Conservation (phyloP, 2,329 filamentous ascomycete genomes). For the Coniella lustricola region DNA sequence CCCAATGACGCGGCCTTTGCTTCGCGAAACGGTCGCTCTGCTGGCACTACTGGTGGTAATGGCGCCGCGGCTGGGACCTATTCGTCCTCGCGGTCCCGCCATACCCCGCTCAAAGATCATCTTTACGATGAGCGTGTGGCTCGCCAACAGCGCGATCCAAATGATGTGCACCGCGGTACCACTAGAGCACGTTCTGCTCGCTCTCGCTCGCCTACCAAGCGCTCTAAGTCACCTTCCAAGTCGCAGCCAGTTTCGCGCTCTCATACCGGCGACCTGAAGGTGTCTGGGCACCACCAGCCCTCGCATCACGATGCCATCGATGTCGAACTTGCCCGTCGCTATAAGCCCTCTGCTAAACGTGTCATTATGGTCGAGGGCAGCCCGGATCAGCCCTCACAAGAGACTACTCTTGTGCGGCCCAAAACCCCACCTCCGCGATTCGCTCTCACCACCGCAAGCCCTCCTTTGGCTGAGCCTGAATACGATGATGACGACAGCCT, state of each 20-base stretch:
- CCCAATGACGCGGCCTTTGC: neutral
- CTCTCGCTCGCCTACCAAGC: conserved; percentile 21
- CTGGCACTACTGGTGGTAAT: no score
- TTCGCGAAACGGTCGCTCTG: neutral
- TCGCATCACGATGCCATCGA: conserved; percentile 5
- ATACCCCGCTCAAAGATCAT: neutral
- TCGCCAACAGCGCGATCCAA: neutral
- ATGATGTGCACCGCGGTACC: neutral
- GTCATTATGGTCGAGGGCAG: conserved; percentile 4
- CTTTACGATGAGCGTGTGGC: neutral
- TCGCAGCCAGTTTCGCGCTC: neutral
- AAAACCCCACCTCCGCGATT: conserved; percentile 8
- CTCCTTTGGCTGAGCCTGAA: neutral
- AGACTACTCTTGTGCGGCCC: conserved; percentile 4
- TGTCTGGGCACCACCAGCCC: conserved; percentile 4
- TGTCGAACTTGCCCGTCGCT: conserved; percentile 8
- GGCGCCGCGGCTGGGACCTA: neutral
- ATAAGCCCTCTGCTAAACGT: conserved; percentile 8
- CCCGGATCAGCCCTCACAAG: neutral
- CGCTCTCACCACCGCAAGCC: conserved; percentile 5
- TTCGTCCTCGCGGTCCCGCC: conserved; percentile 2
- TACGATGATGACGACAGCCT: conserved; percentile 20
- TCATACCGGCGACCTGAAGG: neutral
- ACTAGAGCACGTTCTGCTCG: conserved; percentile 12
- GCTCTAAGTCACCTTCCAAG: conserved; percentile 14